Evolutionary conservation across 371 early-diverging fungal species (phyloP), one percentile per base, ranked within the genome.

Genomic region (Basidiobolus meristosporus): DNA sequence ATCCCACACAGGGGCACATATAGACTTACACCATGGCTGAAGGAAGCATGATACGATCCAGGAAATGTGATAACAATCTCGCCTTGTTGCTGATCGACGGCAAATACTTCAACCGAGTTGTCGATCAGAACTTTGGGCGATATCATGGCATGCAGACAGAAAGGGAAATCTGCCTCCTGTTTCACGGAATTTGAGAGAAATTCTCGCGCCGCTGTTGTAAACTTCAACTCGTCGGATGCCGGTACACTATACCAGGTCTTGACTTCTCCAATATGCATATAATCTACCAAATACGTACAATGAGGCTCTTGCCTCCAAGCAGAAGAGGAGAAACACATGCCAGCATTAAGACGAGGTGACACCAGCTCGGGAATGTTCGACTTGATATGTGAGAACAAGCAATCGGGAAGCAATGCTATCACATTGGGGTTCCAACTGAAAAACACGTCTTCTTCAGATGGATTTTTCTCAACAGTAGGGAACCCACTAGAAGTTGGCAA

Each of bases 221-320:
- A 92, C 42, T 64, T 60, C 31, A 56, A 58, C 0, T 88, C 87
- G 43, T 79, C 66, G 3, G 67, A 57, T 1, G 80, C 82, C 4
- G 96, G 93, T 11, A 95, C 71, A 16, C 88, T 86, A 48, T 95
- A 95, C 95, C 95, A 93, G 0, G 95, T 95, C 56, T 95, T 95
- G 14, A 90, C 82, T 42, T 87, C 95, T 9, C 96, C 96, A 75
- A 76, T 80, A 46, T 93, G 93, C 68, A 80, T 71, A 58, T 95
- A 95, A 56, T 93, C 93, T 60, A 92, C 75, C 6, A 88, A 86
- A 45, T 90, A 92, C 2, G 87, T 86, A 54, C 78, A 88, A 51
- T 93, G 92, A 51, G 93, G 93, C 55, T 95, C 96, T 28, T 80
- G 82, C 49, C 93, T 93, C 96, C 96, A 95, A 56, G 93, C 91